phyloP scores from a whole-genome alignment of 495 filamentous ascomycete genomes.

The Amphirosellinia nigrospora region DNA sequence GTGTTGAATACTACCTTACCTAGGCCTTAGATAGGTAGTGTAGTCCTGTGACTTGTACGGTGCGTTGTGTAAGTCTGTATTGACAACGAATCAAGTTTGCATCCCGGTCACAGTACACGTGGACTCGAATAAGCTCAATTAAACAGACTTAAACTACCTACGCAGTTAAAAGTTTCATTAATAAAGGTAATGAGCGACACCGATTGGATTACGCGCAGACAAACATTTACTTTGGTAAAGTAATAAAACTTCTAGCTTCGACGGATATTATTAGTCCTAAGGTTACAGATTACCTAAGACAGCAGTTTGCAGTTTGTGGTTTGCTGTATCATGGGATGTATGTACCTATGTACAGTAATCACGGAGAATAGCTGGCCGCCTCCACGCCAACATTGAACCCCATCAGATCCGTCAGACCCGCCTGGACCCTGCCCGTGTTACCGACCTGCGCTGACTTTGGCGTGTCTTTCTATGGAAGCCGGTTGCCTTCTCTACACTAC shows the following conservation, averaged over 20 bases:
- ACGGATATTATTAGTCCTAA: too few relatives aligned
- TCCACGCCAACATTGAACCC: not conserved
- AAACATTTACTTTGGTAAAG: too few relatives aligned
- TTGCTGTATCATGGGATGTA: not conserved
- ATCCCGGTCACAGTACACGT: conserved; percentile 1
- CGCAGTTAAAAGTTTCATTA: not conserved
- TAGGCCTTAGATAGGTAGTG: too few relatives aligned
- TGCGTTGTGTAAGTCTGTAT: not conserved
- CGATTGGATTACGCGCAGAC: not conserved
- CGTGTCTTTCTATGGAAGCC: not conserved
- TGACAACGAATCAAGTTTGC: not conserved
- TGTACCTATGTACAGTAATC: conserved; percentile 10
- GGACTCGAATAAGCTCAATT: not conserved
- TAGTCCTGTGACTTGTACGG: not conserved
- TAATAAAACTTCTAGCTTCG: too few relatives aligned
- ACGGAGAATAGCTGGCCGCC: not conserved
- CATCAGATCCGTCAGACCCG: not conserved
- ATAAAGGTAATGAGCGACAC: not conserved
- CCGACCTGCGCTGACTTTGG: not conserved
- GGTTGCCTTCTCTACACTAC: not conserved
- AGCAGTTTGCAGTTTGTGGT: not conserved
- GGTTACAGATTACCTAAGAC: conserved; percentile 7
- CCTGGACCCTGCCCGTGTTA: conserved; percentile 5
- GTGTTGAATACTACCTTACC: not conserved
- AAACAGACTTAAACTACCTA: not conserved